These are phyloP conservation scores for Lachancea sp. DNA, from an alignment of 805 yeast species.

Conservation along the genomic window DNA sequence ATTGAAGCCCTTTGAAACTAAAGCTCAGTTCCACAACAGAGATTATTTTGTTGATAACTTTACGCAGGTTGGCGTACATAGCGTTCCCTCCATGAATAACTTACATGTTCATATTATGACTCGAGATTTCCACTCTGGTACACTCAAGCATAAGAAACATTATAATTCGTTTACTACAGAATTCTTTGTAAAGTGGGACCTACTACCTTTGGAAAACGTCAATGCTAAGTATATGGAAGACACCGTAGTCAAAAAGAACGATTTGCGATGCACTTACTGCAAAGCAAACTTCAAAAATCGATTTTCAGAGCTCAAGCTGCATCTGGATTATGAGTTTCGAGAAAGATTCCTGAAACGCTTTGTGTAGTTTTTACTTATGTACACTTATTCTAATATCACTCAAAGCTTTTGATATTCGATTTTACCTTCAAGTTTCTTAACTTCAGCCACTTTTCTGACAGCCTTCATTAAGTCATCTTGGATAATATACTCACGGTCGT, in stretches of 20 bases:
- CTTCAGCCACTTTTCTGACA: conserved; percentile 93
- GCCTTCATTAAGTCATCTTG: conserved; percentile 97
- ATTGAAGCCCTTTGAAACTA: conserved; percentile 15
- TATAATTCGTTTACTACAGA: conserved; percentile 62
- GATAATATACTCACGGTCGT: conserved; percentile 88
- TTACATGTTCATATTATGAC: conserved; percentile 71
- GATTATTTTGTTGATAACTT: conserved; percentile 18
- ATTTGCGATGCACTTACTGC: conserved; percentile 40
- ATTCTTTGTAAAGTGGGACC: conserved; percentile 55
- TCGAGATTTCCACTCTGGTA: conserved; percentile 48
- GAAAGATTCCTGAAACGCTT: conserved; percentile 13
- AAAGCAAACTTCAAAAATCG: conserved; percentile 36
- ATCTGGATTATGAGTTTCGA: conserved; percentile 36
- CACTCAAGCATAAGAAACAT: conserved; percentile 56
- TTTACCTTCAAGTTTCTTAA: conserved; percentile 94
- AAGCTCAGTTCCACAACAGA: conserved; percentile 15
- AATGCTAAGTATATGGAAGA: conserved; percentile 38
- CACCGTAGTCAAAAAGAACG: conserved; percentile 25
- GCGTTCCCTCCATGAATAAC: conserved; percentile 63
- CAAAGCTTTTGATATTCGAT: conserved; percentile 89
- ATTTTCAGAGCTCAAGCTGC: conserved; percentile 39
- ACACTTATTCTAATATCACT: not conserved
- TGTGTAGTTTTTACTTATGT: not conserved
- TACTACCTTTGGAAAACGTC: conserved; percentile 36
- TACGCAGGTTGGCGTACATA: conserved; percentile 58